These are phyloP conservation scores for Phialemonium atrogriseum DNA, from an alignment of 2,329 filamentous ascomycete genomes.

Conservation along the genomic window DNA sequence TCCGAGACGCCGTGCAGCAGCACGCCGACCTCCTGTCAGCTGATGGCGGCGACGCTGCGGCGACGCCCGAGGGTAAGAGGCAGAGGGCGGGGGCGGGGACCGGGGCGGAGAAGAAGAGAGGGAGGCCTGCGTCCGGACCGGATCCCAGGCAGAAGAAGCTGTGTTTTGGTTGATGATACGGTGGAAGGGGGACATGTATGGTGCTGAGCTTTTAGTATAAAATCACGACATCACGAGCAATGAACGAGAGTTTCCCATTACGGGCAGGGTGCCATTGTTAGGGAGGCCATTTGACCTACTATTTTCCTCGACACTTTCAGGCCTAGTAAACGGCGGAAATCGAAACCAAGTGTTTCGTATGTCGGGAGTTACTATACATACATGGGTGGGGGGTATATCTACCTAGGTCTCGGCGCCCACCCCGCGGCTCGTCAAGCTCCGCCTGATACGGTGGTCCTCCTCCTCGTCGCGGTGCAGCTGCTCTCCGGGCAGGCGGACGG, in stretches of 20 bases:
- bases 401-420: conserved; percentile 16
- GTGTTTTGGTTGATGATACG: conserved; percentile 42
- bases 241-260: no score
- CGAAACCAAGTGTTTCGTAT: no score
- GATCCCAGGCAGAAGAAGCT: conserved; percentile 45
- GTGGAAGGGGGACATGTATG: no score
- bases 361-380: no score
- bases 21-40: conserved; percentile 20
- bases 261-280: no score
- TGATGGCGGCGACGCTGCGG: conserved; percentile 17
- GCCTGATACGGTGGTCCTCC: conserved; percentile 29
- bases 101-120: conserved; percentile 27
- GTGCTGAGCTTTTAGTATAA: no score
- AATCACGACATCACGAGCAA: no score
- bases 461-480: conserved; percentile 29
- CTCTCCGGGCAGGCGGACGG: conserved; percentile 31
- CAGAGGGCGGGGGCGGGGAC: conserved; percentile 15
- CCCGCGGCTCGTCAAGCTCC: conserved; percentile 24
- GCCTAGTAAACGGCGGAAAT: no score
- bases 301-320: no score
- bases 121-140: conserved; percentile 16
- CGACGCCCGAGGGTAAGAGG: conserved; percentile 29
- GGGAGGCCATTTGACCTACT: no score
- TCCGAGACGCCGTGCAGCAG: conserved; percentile 70
- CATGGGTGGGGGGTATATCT: no score